These are phyloP conservation scores for Lipomyces anomalus DNA, from an alignment of 805 yeast genomes.

Conservation along the genomic window DNA sequence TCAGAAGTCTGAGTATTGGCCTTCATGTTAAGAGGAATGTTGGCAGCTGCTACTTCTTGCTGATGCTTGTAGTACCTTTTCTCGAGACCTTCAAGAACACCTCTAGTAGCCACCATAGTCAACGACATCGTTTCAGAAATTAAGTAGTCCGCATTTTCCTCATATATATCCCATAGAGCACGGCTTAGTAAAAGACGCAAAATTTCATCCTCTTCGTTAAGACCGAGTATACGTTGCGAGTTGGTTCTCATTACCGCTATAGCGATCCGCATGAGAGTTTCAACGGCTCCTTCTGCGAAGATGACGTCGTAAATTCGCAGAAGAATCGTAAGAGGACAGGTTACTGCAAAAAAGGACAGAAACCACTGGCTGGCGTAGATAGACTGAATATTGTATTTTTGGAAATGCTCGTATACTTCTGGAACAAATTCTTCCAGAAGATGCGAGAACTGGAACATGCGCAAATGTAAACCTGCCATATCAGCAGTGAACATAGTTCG, in stretches of 20 bases:
- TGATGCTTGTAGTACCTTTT: conserved; percentile 3
- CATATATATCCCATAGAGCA: conserved; percentile 41
- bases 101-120: conserved; percentile 19
- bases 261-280: conserved; percentile 50
- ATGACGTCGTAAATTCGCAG: conserved; percentile 48
- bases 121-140: conserved; percentile 31
- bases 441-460: conserved; percentile 47
- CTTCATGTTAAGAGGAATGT: conserved; percentile 8
- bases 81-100: conserved; percentile 18
- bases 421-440: conserved; percentile 41
- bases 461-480: conserved; percentile 48
- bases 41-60: neutral
- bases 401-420: conserved; percentile 42
- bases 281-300: conserved; percentile 50
- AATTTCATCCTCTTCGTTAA: conserved; percentile 39
- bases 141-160: conserved; percentile 35
- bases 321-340: conserved; percentile 50
- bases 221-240: conserved; percentile 35
- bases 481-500: conserved; percentile 48
- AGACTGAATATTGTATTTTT: conserved; percentile 40
- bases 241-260: conserved; percentile 48
- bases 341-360: conserved; percentile 53
- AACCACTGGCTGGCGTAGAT: conserved; percentile 60
- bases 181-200: conserved; percentile 40
- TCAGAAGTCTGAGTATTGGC: conserved; percentile 13